Conservation (phyloP, 257 asterid genomes). For the Paulownia fortunei region DNA sequence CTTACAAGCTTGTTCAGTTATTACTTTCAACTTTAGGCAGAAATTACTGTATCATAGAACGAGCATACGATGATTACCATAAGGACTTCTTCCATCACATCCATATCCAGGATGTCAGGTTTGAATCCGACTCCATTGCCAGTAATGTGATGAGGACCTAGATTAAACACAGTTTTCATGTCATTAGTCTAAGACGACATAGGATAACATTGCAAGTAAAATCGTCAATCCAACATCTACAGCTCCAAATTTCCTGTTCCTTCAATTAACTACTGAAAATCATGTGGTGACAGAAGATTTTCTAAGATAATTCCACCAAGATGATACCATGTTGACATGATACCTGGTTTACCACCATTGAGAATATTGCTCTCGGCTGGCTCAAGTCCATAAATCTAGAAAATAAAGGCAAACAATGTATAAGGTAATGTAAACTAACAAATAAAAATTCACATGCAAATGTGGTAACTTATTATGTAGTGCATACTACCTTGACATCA, state of each 20-base stretch:
- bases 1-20: background rate
- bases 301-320: background rate
- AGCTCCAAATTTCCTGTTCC: background rate
- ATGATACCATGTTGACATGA: background rate
- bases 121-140: slow-evolving; percentile 99
- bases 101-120: slow-evolving; percentile 96
- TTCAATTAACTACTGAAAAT: background rate
- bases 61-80: slow-evolving; percentile 52
- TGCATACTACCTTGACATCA: slow-evolving; percentile 64
- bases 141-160: slow-evolving; percentile 97
- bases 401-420: background rate
- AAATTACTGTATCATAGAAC: background rate
- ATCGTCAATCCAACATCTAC: background rate
- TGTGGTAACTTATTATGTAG: background rate
- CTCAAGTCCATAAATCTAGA: slow-evolving; percentile 89
- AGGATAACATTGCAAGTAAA: background rate
- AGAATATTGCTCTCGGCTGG: slow-evolving; percentile 89
- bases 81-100: slow-evolving; percentile 96
- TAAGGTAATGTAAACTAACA: background rate
- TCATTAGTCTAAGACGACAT: background rate
- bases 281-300: no score
- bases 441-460: background rate
- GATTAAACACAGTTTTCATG: background rate
- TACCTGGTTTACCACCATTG: slow-evolving; percentile 98
- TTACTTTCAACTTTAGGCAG: background rate